A percentile compares a stretch with the other conserved stretches of the same genome.
These are phyloP conservation scores for Geosmithia flava DNA, from an alignment of 2,329 filamentous ascomycete species.

Conservation along the genomic window DNA sequence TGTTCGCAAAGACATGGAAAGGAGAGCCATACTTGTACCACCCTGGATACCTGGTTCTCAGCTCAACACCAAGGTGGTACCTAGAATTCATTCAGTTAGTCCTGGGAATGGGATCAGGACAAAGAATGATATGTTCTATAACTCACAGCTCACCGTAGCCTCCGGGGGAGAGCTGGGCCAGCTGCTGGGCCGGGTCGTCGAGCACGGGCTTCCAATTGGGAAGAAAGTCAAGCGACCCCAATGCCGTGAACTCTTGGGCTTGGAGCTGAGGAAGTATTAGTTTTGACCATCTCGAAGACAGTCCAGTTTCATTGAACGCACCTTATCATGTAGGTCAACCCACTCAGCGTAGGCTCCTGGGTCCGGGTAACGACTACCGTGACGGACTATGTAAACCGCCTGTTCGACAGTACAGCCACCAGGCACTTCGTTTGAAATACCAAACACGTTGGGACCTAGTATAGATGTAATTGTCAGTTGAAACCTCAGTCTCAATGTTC, in stretches of 20 bases:
- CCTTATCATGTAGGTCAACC: slow-evolving; percentile 31
- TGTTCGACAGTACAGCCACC: slow-evolving; percentile 46
- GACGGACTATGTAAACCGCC: slow-evolving; percentile 45
- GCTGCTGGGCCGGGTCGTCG: slow-evolving; percentile 39
- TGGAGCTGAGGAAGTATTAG: slow-evolving; percentile 28
- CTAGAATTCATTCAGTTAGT: slow-evolving; percentile 3
- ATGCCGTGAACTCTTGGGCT: slow-evolving; percentile 37
- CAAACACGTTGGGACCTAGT: slow-evolving; percentile 41
- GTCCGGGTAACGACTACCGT: slow-evolving; percentile 53
- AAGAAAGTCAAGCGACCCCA: slow-evolving; percentile 42
- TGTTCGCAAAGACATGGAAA: slow-evolving; percentile 53
- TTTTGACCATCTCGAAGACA: neutral
- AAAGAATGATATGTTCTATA: slow-evolving; percentile 18
- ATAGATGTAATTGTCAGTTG: neutral
- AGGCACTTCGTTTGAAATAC: slow-evolving; percentile 40
- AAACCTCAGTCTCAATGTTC: neutral
- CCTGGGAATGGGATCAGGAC: no score
- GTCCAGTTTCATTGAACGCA: slow-evolving; percentile 10
- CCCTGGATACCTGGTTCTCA: slow-evolving; percentile 24
- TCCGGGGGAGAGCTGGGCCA: slow-evolving; percentile 45
- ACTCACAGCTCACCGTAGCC: slow-evolving; percentile 50
- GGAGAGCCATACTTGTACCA: slow-evolving; percentile 35
- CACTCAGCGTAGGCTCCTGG: slow-evolving; percentile 46
- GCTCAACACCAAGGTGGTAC: slow-evolving; percentile 6
- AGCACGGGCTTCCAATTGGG: slow-evolving; percentile 45